Base-by-base conservation (phyloP, 805 yeast species). In the Starmerella stellata region DNA sequence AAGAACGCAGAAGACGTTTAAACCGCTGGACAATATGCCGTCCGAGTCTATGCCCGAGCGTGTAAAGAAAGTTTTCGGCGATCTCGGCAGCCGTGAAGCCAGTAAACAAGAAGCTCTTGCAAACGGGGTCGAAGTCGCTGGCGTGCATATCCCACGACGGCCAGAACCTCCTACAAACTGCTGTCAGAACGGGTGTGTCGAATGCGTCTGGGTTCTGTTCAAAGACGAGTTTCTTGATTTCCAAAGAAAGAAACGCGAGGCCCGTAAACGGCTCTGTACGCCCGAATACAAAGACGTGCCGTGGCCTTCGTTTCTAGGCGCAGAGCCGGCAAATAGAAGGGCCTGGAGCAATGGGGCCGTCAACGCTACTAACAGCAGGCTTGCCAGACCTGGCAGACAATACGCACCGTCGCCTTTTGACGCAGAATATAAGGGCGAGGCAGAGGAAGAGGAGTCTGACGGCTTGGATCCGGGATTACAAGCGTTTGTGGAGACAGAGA, bases 121-220 rank as follows among this genome's bases (percentile, higher is more conserved):
- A 1, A 43, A 58, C 24, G 49, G 54, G 5, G 49, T 55, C 24
- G 45, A 47, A 1, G 65, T 69, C 3, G 75, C 68, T 0, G 95
- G 95, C 0, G 63, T 90, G 0, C 56, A 54, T 5, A 93, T 87
- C 0, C 94, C 95, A 2, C 72, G 69, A n/a, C 69, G 67, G 53
- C 96, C 98, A 0, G 63, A 60, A 4, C 94, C 81, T 49, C 96
- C 96, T 1, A 93, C 85, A 49, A 83, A 87, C 56, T 87, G 98
- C 57, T 87, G 98, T 58, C 83, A 83, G 93, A 75, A 90, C 41
- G 98, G 98, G 1, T 87, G 98, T 57, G 74, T 81, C 23, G 83
- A 87, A 58, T 87, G 98, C 57, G 96, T 87, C 2, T 90, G 96
- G 96, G 95, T 85, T 50, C 61, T 80, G 39, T 87, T 72, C 55